Conservation (phyloP, 1,284 basidiomycete species). For the Boletus hoseneyae region DNA sequence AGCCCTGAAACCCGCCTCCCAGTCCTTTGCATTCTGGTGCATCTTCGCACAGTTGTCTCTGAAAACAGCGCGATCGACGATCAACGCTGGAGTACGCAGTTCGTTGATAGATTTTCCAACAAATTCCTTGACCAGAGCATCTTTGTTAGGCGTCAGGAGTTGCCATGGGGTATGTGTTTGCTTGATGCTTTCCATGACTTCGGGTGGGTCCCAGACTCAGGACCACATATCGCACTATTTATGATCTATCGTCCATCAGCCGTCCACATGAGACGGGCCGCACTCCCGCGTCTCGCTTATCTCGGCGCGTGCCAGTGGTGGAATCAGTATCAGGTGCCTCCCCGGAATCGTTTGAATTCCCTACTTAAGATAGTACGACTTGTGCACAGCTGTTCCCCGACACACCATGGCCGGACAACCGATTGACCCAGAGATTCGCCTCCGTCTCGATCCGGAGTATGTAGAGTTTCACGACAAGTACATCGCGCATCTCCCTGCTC, state of each 20-base stretch:
- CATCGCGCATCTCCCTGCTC: constrained; percentile 33
- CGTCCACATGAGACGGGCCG: constrained; percentile 7
- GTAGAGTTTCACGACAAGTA: constrained; percentile 44
- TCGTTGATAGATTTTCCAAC: constrained; percentile 53
- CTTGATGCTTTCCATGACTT: constrained; percentile 23
- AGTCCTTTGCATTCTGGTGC: constrained; percentile 58
- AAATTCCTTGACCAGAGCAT: constrained; percentile 56
- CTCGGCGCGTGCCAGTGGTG: background rate
- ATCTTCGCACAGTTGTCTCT: constrained; percentile 71
- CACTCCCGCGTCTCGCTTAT: constrained; percentile 10
- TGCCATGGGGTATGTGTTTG: constrained; percentile 53
- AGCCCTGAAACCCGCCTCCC: constrained; percentile 71
- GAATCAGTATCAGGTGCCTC: background rate
- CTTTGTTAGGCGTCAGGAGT: constrained; percentile 48
- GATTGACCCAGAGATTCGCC: constrained; percentile 42
- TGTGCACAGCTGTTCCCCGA: background rate
- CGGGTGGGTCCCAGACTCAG: background rate
- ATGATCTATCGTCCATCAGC: constrained; percentile 5
- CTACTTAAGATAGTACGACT: constrained; percentile 18
- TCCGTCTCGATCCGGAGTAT: constrained; percentile 49
- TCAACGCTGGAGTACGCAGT: constrained; percentile 73
- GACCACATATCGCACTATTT: constrained; percentile 1
- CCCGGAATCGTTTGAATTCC: background rate
- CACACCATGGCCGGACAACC: constrained; percentile 24
- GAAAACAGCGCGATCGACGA: constrained; percentile 73